These are phyloP conservation scores for Mycena rebaudengoi DNA, from an alignment of 768 basidiomycete genomes.

Conservation along the genomic window DNA sequence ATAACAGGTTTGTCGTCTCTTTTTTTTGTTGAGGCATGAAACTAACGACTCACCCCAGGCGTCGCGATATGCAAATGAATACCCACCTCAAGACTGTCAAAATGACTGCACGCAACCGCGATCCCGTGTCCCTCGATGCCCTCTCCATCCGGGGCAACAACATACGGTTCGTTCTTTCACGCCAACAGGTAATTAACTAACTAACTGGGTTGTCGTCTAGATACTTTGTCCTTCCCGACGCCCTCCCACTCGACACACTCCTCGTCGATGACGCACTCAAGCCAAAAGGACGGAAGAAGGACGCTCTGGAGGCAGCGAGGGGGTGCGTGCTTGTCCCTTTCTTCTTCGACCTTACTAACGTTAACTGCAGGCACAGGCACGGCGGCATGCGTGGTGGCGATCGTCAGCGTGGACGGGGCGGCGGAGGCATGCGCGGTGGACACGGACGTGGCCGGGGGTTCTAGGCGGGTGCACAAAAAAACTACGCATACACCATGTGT, in stretches of 20 bases:
- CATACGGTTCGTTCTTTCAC: too few relatives aligned
- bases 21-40: slow-evolving; percentile 3
- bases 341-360: too few relatives aligned
- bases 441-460: slow-evolving; percentile 52
- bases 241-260: slow-evolving; percentile 93
- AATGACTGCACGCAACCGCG: slow-evolving; percentile 90
- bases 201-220: too few relatives aligned
- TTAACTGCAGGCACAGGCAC: slow-evolving; percentile 69
- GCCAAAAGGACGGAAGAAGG: slow-evolving; percentile 93
- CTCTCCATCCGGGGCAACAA: slow-evolving; percentile 97
- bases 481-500: too few relatives aligned
- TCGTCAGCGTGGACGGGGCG: slow-evolving; percentile 57
- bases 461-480: too few relatives aligned
- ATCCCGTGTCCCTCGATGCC: slow-evolving; percentile 85
- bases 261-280: slow-evolving; percentile 98
- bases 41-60: too few relatives aligned
- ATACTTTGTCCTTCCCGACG: slow-evolving; percentile 98
- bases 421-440: slow-evolving; percentile 60
- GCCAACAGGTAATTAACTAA: too few relatives aligned
- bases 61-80: slow-evolving; percentile 99
- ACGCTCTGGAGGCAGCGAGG: too few relatives aligned
- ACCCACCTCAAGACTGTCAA: slow-evolving; percentile 98
- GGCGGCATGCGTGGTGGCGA: slow-evolving; percentile 57
- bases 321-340: too few relatives aligned
- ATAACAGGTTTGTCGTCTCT: slow-evolving; percentile 92